Evolutionary conservation across 106 monocot species (phyloP), one percentile per base, ranked within the genome.

Genomic region (Dendrobium huoshanense): DNA sequence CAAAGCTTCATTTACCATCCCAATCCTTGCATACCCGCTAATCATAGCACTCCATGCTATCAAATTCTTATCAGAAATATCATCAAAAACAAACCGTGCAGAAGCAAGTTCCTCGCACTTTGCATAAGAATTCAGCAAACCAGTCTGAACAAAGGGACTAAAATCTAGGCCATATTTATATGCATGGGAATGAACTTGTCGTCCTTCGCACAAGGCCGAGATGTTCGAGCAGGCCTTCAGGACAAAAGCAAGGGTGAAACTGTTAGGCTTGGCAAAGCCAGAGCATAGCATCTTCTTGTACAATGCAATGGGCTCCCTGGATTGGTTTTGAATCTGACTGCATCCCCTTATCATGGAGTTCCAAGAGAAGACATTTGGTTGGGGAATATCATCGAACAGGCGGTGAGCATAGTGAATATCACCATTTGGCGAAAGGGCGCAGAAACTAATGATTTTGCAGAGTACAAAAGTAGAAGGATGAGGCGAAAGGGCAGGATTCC

Each of bases 11-110:
- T 95, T 91, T 13, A 89, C 92, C 87, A 89, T 79, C 41, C 95
- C 95, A 37, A 92, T 77, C 77, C 92, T 91, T 9, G 95, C 80
- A 73, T 93, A 99, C 76, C 95, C 95, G 67, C 91, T 83, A 43
- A 99, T 99, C 95, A 99, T 95, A 22, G 91, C 87, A 72, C 95
- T 99, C 98, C 95, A 93, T 9, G 85, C 89, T 20, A 95, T 65
- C 85, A 93, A 84, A 90, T 93, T 95, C 91, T 78, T 99, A 9
- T 88, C 87, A 11, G 64, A 79, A 70, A 89, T 90, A 41, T 83
- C 95, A 79, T 91, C 88, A 48, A 99, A 99, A 17, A 95, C 83
- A 25, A 4, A 79, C n/a, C 87, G 75, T 11, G 98, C 92, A 44
- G 51, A 27, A 13, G 9, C 31, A 56, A 95, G 84, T 41, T 89